Evolutionary conservation across 2,329 filamentous ascomycete species (phyloP), one percentile per base, ranked within the genome.

Genomic region (Hymenoscyphus infarciens): DNA sequence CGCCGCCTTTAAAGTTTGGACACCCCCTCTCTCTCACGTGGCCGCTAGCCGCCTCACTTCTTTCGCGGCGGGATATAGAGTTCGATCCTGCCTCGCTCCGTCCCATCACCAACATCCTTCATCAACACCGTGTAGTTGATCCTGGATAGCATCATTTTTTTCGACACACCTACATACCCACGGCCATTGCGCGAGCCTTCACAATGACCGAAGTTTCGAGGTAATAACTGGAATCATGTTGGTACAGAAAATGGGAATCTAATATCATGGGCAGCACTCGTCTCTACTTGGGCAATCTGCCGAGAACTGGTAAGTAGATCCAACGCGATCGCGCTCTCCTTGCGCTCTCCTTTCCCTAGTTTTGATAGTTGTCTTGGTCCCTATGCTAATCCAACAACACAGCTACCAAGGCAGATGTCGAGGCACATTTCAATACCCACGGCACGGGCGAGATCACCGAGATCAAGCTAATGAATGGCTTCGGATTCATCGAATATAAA

Each of bases 381-480:
- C 25, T 25, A 49, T 56, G 59, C 68, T 73, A 59, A 72, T 54
- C 25, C n/a, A 31, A 59, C 54, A 53, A 61, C 33, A 61, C 81
- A 96, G 93, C 91, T 81, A 97, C 93, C 79, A 98, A 98, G 83
- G 87, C 91, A 79, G 94, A 99, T 77, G 90, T 99, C 77, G 93
- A 98, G 81, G 87, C 88, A 73, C 94, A 98, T 79, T 99, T 99
- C 81, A 89, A 89, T 77, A 92, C 88, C 74, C 92, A 97, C 87
- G 95, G 94, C 76, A 94, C 92, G 72, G 95, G 95, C 77, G 92
- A 97, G 77, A 98, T 99, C 76, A 95, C 90, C 71, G 95, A 99
- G 82, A 94, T 99, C 81, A 99, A 99, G 83, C 87, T 99, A 68
- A 99, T 99, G 95, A 98, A 97, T 77, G 95, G 95, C 74, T 99